Evolutionary conservation across 2,329 filamentous ascomycete genomes (phyloP).

Genomic region (Neurospora crassa): DNA sequence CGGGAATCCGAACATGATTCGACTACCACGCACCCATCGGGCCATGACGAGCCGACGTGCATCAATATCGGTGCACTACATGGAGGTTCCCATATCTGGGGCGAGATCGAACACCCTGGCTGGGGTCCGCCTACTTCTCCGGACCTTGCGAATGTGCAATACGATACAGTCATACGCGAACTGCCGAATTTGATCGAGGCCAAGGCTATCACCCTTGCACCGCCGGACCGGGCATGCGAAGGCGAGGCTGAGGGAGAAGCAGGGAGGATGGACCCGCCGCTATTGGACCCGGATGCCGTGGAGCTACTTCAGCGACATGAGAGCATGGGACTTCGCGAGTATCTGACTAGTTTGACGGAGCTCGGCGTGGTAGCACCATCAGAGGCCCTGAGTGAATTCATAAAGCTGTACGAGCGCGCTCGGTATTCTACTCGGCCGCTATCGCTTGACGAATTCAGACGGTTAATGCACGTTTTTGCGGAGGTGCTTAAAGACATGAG

Average conservation of each 20-base stretch:
- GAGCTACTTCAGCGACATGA: conserved; percentile 60
- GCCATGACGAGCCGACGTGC: conserved; percentile 23
- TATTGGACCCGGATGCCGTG: conserved; percentile 58
- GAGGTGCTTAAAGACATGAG: conserved; percentile 70
- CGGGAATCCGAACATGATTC: background rate
- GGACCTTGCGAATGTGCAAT: conserved; percentile 74
- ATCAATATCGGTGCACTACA: conserved; percentile 39
- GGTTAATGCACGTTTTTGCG: conserved; percentile 77
- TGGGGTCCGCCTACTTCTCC: conserved; percentile 75
- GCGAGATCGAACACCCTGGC: conserved; percentile 72
- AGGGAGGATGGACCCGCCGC: conserved; percentile 20
- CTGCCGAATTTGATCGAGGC: conserved; percentile 86
- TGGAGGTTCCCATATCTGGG: conserved; percentile 51
- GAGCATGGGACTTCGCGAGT: conserved; percentile 68
- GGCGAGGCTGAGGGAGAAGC: conserved; percentile 13
- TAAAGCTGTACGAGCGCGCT: conserved; percentile 70
- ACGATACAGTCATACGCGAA: conserved; percentile 70
- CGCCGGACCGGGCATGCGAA: conserved; percentile 35
- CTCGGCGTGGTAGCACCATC: conserved; percentile 50
- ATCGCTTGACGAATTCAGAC: conserved; percentile 60
- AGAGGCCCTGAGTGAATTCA: conserved; percentile 49
- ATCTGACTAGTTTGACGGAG: conserved; percentile 60
- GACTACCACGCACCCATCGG: conserved; percentile 12
- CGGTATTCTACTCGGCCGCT: conserved; percentile 69
- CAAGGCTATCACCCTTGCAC: conserved; percentile 80